Base-by-base conservation (phyloP, 495 filamentous ascomycete species). In the Neurospora sp. region DNA sequence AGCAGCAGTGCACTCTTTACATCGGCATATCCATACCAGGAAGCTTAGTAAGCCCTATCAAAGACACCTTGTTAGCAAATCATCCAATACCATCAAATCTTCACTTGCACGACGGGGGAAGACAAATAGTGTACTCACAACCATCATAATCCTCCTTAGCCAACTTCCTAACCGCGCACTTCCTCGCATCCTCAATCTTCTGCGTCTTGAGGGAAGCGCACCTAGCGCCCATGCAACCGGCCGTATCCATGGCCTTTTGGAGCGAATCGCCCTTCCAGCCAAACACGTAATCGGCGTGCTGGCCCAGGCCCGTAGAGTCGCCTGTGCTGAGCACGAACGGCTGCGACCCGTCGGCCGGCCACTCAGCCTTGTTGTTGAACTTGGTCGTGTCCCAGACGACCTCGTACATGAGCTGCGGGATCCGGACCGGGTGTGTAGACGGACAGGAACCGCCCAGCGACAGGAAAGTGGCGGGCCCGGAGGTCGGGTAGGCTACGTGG, bases 371-470 rank as follows among this genome's bases (percentile, higher is more conserved):
- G 80, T 86, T 77, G 79, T 85, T 83, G 79, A 85, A 86, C 72
- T 76, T 72, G 16, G 82, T 83, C 27, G 84, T 84, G 78, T 86
- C 83, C 85, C 84, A 86, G 61, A 86, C 84, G 18, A 86, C 82
- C 76, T 86, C 85, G 76, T 84, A 85, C 82, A 86, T 85, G 61
- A 86, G 78, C 78, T 86, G 85, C 14, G 85, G 85, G 69, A 86
- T 84, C 3, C 80, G 78, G 68, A 85, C 78, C 16, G 85, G 84
- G 78, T 86, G 85, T 3, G 82, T 82, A 12, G 84, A 79, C 4
- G 85, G 85, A 81, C 85, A 86, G 69, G 78, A 68, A 59, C 84
- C 84, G 70, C 82, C 82, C 4, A 82, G 73, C n/a, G 74, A 77
- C 5, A 83, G 75, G 81, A 84, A 84, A 66, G 79, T 84, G 72